Base-by-base conservation (phyloP, 169 alveolate species). In the Toxoplasma gondii region DNA sequence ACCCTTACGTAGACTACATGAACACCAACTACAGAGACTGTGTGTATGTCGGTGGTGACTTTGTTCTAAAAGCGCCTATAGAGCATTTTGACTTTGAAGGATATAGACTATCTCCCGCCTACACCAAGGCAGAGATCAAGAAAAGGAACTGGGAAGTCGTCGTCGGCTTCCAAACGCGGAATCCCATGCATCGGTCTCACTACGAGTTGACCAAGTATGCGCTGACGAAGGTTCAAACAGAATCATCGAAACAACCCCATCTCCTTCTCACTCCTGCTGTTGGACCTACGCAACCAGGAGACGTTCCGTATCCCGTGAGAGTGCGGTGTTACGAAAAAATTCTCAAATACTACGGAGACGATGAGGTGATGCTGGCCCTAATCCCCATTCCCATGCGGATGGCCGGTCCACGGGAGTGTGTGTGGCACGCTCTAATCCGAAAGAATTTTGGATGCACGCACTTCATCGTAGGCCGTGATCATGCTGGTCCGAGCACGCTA, bases 401-500 rank as follows among this genome's bases (percentile, higher is more conserved):
- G 97, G 97, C 96, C 0, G 97, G 97, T 39, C 97, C 97, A 2
- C n/a, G 97, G 16, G 97, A 96, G 91, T 97, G 96, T 36, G 90
- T 96, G n/a, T 84, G 94, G 88, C 97, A 96, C 39, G 96, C 97
- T 27, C 81, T 94, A 38, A 92, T 96, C 36, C 80, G 97, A 69
- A 93, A 92, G 45, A 96, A 96, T 86, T 96, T 95, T 70, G 97
- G 97, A 38, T 94, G 96, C 81, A 94, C 97, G 16, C 97, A 96
- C 88, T 96, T 96, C 90, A 96, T 96, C 41, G 94, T 96, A 0
- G 97, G 97, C n/a, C 78, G 97, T 29, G 97, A 96, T 69, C 97
- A 96, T 53, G 97, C 97, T 38, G 97, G 97, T 5, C 96, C 95
- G 43, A 86, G 94, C 9, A 69, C 93, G n/a, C 1, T 64, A 0